Evolutionary conservation across 169 alveolate genomes (phyloP).

Genomic region (Toxoplasma gondii): DNA sequence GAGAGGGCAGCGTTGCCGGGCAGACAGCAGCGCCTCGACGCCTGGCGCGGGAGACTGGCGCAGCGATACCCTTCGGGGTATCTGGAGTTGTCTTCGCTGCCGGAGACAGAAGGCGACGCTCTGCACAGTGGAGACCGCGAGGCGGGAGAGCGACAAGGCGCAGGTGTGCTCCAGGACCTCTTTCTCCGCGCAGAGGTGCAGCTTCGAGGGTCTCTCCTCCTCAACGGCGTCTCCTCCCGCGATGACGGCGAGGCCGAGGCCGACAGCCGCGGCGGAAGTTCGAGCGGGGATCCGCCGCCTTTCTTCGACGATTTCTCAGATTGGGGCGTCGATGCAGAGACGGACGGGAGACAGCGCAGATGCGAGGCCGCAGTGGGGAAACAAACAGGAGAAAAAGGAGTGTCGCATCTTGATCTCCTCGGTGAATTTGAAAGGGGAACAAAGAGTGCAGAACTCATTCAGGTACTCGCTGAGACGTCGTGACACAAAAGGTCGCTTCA

Average conservation of each 20-base stretch:
- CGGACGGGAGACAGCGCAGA: background rate
- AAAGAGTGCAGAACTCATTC: background rate
- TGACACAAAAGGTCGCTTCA: background rate
- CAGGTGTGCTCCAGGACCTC: background rate
- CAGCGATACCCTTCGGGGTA: background rate
- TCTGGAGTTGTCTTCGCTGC: background rate
- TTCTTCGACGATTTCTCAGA: background rate
- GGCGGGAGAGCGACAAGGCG: background rate
- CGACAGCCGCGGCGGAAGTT: background rate
- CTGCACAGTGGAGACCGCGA: background rate
- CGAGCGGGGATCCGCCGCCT: background rate
- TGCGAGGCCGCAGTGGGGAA: background rate
- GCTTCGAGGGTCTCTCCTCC: background rate
- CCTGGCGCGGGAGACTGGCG: background rate
- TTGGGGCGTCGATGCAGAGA: background rate
- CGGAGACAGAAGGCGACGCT: background rate
- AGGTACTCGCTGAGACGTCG: background rate
- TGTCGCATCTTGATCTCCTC: background rate
- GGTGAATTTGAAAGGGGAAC: background rate
- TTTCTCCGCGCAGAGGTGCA: background rate
- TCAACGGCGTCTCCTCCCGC: background rate
- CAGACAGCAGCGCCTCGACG: background rate
- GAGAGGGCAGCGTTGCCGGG: background rate
- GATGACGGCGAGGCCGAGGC: background rate
- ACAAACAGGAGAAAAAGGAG: background rate